Percentiles rank a stretch among this genome's conserved stretches.
These are phyloP conservation scores for Perkinsela sp. DNA, from an alignment of 208 protist species.

Conservation along the genomic window DNA sequence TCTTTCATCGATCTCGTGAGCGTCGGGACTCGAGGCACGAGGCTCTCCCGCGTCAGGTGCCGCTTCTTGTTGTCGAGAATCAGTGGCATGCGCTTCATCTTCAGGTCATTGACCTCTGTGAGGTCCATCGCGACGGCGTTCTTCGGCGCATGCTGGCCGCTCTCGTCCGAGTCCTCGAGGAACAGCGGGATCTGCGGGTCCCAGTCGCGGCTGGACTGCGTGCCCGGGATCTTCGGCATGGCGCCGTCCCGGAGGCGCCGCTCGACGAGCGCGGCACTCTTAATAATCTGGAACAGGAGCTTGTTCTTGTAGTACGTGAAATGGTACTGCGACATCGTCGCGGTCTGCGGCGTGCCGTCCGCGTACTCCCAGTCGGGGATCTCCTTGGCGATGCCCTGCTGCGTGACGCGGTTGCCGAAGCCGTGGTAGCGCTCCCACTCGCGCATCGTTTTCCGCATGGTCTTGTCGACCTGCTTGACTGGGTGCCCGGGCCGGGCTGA, in stretches of 20 bases:
- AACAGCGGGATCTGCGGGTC: constrained; percentile 53
- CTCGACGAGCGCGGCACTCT: constrained; percentile 35
- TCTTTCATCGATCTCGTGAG: background rate
- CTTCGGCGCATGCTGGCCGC: constrained; percentile 7
- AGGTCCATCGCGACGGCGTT: background rate
- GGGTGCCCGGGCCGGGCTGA: background rate
- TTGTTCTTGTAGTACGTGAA: constrained; percentile 57
- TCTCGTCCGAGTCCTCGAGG: constrained; percentile 47
- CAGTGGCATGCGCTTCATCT: background rate
- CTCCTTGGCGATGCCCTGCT: constrained; percentile 22
- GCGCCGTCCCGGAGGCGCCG: constrained; percentile 16
- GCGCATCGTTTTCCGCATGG: background rate
- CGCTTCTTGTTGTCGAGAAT: background rate
- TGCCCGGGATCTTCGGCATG: constrained; percentile 38
- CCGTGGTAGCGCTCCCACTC: background rate
- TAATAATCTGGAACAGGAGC: constrained; percentile 51
- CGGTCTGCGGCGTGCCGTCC: constrained; percentile 38
- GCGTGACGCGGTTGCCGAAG: background rate
- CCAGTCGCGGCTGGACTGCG: constrained; percentile 45
- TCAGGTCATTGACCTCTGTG: background rate
- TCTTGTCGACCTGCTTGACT: background rate
- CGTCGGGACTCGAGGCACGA: background rate
- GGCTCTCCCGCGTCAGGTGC: background rate
- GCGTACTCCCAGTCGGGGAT: constrained; percentile 46
- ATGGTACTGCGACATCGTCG: constrained; percentile 23